Conservation (phyloP, 306 rosid genomes). For the Sophora flavescens region DNA sequence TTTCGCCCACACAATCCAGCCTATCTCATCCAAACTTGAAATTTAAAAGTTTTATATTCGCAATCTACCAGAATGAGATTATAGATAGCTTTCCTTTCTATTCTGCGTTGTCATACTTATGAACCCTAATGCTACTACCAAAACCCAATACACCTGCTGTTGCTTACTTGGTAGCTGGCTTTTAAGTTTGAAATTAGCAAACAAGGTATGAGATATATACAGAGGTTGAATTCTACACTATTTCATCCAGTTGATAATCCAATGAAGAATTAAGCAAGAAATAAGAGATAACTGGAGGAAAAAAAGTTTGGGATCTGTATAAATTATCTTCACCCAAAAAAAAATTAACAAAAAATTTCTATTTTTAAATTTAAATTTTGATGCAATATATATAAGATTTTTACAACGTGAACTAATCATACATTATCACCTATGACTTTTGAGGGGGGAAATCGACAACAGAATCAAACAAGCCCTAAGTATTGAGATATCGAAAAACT, state of each 20-base stretch:
- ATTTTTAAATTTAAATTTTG: too few species aligned
- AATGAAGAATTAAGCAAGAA: slow-evolving; percentile 17
- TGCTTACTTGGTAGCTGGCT: not conserved
- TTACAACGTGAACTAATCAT: too few species aligned
- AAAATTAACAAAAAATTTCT: too few species aligned
- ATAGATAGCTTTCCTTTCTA: not conserved
- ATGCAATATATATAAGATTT: too few species aligned
- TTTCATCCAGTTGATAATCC: slow-evolving; percentile 24
- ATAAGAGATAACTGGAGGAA: not conserved
- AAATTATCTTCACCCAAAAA: too few species aligned
- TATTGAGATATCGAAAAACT: not conserved
- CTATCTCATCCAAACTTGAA: not conserved
- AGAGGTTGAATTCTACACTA: slow-evolving; percentile 1
- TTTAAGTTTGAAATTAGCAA: slow-evolving; percentile 4
- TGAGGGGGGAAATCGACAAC: not conserved
- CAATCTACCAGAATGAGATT: slow-evolving; percentile 17
- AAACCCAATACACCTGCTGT: not conserved
- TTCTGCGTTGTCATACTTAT: not conserved
- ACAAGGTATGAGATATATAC: not conserved
- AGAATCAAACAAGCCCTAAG: slow-evolving; percentile 33
- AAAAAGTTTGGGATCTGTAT: too few species aligned
- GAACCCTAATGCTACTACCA: not conserved
- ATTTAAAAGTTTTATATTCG: not conserved
- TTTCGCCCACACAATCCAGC: not conserved
- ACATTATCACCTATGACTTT: too few species aligned